Percentiles rank a stretch among this genome's conserved stretches.
Evolutionary conservation across 2,329 filamentous ascomycete genomes (phyloP).

Genomic region (Nemania sp.): DNA sequence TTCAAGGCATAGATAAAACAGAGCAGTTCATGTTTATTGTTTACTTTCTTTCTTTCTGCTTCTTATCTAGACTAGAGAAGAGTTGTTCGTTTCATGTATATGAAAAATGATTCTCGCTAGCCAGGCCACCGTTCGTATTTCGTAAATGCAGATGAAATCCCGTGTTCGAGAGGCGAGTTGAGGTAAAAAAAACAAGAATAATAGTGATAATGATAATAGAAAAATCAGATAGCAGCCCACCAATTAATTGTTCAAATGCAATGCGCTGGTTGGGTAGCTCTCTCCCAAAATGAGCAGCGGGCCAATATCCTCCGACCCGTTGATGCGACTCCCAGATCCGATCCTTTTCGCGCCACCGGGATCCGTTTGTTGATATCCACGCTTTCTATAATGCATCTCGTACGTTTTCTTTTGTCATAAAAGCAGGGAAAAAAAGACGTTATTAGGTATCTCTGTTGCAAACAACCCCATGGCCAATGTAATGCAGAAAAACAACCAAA

Average conservation of each 20-base stretch:
- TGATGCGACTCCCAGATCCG: constrained; percentile 12
- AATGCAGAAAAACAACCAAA: not conserved
- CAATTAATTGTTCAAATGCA: not conserved
- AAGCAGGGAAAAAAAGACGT: not conserved
- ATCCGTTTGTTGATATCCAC: constrained; percentile 18
- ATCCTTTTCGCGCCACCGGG: constrained; percentile 17
- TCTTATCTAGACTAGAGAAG: not conserved
- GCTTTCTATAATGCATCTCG: constrained; percentile 27
- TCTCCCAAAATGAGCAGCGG: constrained; percentile 8
- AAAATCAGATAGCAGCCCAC: constrained; percentile 1
- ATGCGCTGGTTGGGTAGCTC: not conserved
- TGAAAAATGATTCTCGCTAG: not conserved
- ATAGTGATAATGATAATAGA: constrained; percentile 3
- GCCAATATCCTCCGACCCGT: constrained; percentile 8
- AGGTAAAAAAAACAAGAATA: too few species aligned
- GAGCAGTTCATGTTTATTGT: not conserved
- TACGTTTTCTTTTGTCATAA: constrained; percentile 6
- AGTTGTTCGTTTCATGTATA: not conserved
- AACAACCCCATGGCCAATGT: constrained; percentile 2
- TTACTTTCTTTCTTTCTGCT: not conserved
- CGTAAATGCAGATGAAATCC: constrained; percentile 19
- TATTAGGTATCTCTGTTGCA: constrained; percentile 22
- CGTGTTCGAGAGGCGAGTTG: too few species aligned
- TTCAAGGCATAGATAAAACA: too few species aligned
- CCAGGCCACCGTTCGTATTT: constrained; percentile 4